Evolutionary conservation across 2,329 filamentous ascomycete genomes (phyloP), one percentile per base, ranked within the genome.

Genomic region (Colletotrichum cordylinicola): DNA sequence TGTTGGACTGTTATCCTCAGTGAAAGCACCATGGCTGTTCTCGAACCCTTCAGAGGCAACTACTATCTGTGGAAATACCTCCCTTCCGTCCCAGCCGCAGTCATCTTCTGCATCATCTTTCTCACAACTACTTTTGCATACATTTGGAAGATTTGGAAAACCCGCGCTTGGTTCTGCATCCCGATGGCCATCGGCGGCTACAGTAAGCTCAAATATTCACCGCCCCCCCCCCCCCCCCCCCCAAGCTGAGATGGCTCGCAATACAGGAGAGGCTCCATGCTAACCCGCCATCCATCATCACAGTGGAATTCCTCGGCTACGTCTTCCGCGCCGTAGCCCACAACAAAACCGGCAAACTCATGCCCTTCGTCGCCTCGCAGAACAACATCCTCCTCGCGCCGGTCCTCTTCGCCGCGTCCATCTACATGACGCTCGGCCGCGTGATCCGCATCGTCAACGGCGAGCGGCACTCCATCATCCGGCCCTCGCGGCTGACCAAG

Each of bases 381-480:
- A 70, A 83, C 24, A 79, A 83, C 24, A 77, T 85, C 21, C 78
- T 85, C 7, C 35, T 75, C 13, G 67, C 56, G 27, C 88, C 88
- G 0, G 84, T 85, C 15, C 82, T 90, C 35, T 88, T 86, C 80
- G 87, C 88, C 35, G 88, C 88, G 4, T 85, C 86, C 10, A 85
- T 89, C 66, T 90, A 90, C 83, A 89, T 89, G 87, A 83, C 84
- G 10, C 84, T 89, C 8, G 85, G 85, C 16, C 83, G 88, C 10
- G 78, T 88, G 16, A 85, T 89, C 66, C 79, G 79, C 8, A 81
- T 83, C 60, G 81, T 86, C 6, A 82, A 82, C 24, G 85, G 81
- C 18, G 82, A 84, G 64, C 68, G 78, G 0, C 81, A 81, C 70
- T 82, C 83, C 3, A 67, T 85, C 33, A 80, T 87, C n/a, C 80